Evolutionary conservation across 148 eudicot genomes (phyloP).

Genomic region (Fallopia convolvulus): DNA sequence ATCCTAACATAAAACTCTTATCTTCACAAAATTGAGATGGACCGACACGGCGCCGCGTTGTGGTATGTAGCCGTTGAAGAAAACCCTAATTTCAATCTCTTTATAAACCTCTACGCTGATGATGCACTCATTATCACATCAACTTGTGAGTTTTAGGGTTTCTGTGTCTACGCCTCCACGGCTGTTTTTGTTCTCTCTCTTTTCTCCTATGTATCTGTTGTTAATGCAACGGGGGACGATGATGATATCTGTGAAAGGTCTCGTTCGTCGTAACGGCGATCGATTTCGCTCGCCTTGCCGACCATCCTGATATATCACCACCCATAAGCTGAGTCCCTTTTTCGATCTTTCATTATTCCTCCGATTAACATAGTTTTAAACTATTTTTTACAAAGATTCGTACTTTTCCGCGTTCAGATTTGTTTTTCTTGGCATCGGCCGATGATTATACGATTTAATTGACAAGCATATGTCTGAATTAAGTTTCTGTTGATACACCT

Average conservation of each 20-base stretch:
- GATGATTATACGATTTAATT: constrained; percentile 12
- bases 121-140: background rate
- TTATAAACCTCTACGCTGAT: background rate
- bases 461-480: constrained; percentile 23
- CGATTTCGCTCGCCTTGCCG: constrained; percentile 20
- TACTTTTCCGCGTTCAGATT: background rate
- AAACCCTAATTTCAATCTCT: background rate
- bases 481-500: constrained; percentile 2
- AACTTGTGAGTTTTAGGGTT: background rate
- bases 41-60: background rate
- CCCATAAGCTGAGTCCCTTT: constrained; percentile 44
- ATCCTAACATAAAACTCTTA: no score
- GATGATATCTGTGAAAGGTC: constrained; percentile 11
- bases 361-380: background rate
- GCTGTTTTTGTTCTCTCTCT: background rate
- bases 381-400: background rate
- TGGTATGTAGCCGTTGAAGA: background rate
- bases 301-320: constrained; percentile 57
- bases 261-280: constrained; percentile 18
- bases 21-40: no score
- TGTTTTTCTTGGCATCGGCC: constrained; percentile 4
- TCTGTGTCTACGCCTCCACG: background rate
- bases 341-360: background rate
- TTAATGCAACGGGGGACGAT: constrained; percentile 1
- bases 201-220: background rate